Percentiles rank a stretch among this genome's conserved stretches.
phyloP scores from a whole-genome alignment of 148 eudicot genomes.

The Camellia sinensis region DNA sequence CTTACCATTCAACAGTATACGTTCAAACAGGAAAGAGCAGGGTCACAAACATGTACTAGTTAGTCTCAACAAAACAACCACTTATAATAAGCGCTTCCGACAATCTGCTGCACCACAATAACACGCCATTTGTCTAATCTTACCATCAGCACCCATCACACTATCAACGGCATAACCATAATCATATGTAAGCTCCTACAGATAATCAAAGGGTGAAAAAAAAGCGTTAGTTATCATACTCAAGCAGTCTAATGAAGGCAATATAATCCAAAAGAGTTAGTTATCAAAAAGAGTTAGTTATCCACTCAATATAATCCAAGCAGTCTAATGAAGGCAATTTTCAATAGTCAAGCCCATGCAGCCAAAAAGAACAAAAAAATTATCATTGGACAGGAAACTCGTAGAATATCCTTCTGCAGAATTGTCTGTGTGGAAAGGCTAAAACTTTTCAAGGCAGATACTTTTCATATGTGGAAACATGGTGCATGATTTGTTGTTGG shows the following conservation, averaged over 20 bases:
- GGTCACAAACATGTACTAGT: neutral
- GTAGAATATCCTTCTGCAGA: neutral
- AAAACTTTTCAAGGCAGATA: neutral
- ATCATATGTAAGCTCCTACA: slow-evolving; percentile 78
- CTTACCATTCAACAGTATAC: neutral
- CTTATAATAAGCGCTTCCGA: slow-evolving; percentile 61
- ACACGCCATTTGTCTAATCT: slow-evolving; percentile 45
- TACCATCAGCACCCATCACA: slow-evolving; percentile 64
- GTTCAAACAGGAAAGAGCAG: neutral
- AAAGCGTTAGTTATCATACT: neutral
- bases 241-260: neutral
- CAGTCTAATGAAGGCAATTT: neutral
- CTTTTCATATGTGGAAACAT: neutral
- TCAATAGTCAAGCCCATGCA: neutral
- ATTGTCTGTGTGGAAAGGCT: neutral
- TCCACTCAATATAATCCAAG: neutral
- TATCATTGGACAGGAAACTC: neutral
- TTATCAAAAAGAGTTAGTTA: slow-evolving; percentile 5
- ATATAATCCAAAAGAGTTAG: neutral
- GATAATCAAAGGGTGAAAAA: neutral
- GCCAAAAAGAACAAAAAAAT: neutral
- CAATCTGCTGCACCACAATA: slow-evolving; percentile 66
- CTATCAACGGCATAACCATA: slow-evolving; percentile 75
- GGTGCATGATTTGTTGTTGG: no score
- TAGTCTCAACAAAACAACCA: neutral